Evolutionary conservation across 2,329 filamentous ascomycete species (phyloP).

Genomic region (Nigrospora sphaerica): DNA sequence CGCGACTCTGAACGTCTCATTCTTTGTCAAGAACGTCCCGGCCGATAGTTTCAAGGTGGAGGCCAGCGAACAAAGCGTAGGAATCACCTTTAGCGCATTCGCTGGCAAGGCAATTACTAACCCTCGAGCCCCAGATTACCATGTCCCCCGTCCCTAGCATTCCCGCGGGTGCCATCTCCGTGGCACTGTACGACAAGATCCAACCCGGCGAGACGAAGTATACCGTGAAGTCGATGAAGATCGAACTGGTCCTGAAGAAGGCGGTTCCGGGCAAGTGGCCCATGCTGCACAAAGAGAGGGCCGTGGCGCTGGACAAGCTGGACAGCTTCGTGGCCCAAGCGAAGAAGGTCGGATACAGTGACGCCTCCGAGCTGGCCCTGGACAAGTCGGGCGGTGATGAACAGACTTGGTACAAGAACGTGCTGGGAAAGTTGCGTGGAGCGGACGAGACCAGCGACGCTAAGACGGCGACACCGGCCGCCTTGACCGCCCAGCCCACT

Average conservation of each 20-base stretch:
- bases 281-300: conserved; percentile 37
- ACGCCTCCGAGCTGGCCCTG: conserved; percentile 10
- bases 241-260: conserved; percentile 72
- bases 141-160: conserved; percentile 41
- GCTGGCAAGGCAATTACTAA: too few species aligned
- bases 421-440: conserved; percentile 5
- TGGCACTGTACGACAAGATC: conserved; percentile 59
- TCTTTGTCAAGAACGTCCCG: conserved; percentile 34
- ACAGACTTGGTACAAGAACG: conserved; percentile 15
- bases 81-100: neutral
- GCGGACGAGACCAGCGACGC: too few species aligned
- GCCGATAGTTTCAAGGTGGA: conserved; percentile 31
- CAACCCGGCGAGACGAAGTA: conserved; percentile 52
- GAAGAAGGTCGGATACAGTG: conserved; percentile 7
- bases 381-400: conserved; percentile 7
- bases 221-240: conserved; percentile 67
- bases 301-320: conserved; percentile 20
- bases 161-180: conserved; percentile 45
- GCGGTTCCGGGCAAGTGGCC: conserved; percentile 62
- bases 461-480: too few species aligned
- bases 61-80: conserved; percentile 15
- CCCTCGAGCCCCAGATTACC: conserved; percentile 5
- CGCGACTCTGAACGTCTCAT: conserved; percentile 24
- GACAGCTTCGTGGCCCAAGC: neutral
- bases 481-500: too few species aligned